Evolutionary conservation across 2,329 filamentous ascomycete species (phyloP).

Genomic region (Trichoderma oligosporum): DNA sequence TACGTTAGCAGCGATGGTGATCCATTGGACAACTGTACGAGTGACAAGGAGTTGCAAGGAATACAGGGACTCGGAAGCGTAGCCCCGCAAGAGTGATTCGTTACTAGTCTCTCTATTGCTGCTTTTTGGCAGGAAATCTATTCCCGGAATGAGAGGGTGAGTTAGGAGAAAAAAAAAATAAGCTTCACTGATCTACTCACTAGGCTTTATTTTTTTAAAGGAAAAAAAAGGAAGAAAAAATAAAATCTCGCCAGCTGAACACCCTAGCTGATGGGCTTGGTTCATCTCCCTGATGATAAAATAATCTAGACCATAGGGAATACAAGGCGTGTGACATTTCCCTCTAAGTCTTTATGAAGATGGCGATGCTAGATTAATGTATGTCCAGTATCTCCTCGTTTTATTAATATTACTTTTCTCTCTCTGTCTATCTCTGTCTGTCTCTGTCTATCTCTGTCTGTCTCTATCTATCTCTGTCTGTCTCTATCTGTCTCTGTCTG

Average conservation of each 20-base stretch:
- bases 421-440: neutral
- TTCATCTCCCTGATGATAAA: neutral
- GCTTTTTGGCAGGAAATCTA: neutral
- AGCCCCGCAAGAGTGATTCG: neutral
- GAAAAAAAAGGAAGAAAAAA: too few species aligned
- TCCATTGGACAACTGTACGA: conserved; percentile 9
- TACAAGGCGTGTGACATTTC: neutral
- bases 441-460: neutral
- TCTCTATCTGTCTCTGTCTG: neutral
- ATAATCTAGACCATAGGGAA: neutral
- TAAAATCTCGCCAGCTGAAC: conserved; percentile 9
- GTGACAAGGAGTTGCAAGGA: neutral
- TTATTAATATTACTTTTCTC: neutral
- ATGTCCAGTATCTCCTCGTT: neutral
- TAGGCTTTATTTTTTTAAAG: too few species aligned
- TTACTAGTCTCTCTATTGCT: conserved; percentile 6
- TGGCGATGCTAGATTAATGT: neutral
- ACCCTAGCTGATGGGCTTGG: neutral
- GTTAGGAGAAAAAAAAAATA: neutral
- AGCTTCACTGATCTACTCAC: conserved; percentile 11
- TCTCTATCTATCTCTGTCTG: neutral
- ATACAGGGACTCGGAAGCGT: conserved; percentile 9
- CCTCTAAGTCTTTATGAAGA: neutral
- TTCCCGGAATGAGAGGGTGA: neutral
- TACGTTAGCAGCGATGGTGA: neutral